Evolutionary conservation across 768 basidiomycete species (phyloP).

Genomic region (Trametes cubensis): DNA sequence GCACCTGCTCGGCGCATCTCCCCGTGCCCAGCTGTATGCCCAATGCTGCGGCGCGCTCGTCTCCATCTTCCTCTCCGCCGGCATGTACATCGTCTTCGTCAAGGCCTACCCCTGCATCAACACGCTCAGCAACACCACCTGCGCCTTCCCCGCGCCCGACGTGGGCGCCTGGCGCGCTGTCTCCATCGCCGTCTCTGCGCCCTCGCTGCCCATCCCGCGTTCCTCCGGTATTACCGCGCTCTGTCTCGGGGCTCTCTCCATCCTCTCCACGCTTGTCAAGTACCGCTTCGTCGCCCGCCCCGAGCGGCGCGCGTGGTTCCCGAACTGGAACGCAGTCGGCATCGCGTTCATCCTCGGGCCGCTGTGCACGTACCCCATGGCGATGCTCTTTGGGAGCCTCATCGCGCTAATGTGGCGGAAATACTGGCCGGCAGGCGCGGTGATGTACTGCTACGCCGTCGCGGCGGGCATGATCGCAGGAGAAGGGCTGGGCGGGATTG

Average conservation of each 20-base stretch:
- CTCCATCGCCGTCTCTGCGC: conserved; percentile 24
- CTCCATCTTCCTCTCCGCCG: conserved; percentile 31
- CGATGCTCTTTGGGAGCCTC: conserved; percentile 27
- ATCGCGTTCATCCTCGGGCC: conserved; percentile 30
- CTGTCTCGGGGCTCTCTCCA: conserved; percentile 18
- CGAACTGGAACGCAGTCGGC: conserved; percentile 30
- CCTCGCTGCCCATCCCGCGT: conserved; percentile 26
- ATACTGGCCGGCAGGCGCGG: conserved; percentile 14
- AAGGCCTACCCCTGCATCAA: conserved; percentile 31
- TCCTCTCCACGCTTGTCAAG: conserved; percentile 22
- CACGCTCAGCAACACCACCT: conserved; percentile 23
- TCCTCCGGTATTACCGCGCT: conserved; percentile 27
- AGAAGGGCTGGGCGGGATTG: conserved; percentile 43
- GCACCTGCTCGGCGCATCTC: conserved; percentile 29
- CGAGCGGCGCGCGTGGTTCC: conserved; percentile 22
- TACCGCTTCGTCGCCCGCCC: conserved; percentile 18
- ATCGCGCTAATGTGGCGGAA: conserved; percentile 23
- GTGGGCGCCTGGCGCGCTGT: conserved; percentile 28
- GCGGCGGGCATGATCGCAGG: conserved; percentile 46
- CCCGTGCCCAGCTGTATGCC: conserved; percentile 32
- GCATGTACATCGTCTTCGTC: conserved; percentile 29
- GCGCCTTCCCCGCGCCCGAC: conserved; percentile 30
- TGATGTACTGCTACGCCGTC: conserved; percentile 39
- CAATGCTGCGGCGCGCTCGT: conserved; percentile 32
- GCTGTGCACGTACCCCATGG: conserved; percentile 27